Evolutionary conservation across 306 rosid genomes (phyloP).

Genomic region (Cicer arietinum): DNA sequence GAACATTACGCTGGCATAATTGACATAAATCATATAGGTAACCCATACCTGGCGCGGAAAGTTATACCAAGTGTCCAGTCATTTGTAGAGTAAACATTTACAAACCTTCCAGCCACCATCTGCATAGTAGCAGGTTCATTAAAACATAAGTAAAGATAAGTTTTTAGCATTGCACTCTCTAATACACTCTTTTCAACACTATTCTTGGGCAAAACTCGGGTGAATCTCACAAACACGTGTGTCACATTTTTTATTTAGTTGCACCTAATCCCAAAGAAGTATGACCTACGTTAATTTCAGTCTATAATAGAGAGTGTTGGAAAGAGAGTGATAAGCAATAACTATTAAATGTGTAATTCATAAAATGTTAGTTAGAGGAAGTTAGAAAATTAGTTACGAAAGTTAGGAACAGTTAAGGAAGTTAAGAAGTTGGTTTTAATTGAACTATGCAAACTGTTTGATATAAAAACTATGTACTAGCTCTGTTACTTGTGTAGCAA

Average conservation of each 20-base stretch:
- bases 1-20: conserved; percentile 14
- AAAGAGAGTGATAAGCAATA: conserved; percentile 9
- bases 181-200: neutral
- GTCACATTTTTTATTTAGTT: neutral
- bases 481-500: no score
- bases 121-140: conserved; percentile 38
- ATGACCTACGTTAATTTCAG: neutral
- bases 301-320: neutral
- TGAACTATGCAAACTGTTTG: no score
- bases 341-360: no score
- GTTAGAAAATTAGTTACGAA: no score
- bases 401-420: no score
- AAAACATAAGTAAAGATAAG: conserved; percentile 5
- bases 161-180: neutral
- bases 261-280: neutral
- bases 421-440: no score
- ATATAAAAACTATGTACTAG: no score
- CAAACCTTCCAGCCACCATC: conserved; percentile 83
- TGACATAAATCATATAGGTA: conserved; percentile 34
- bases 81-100: conserved; percentile 62
- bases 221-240: neutral
- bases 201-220: neutral
- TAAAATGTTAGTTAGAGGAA: no score
- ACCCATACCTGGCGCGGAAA: conserved; percentile 65
- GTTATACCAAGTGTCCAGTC: conserved; percentile 73